Conservation (phyloP, 2,329 filamentous ascomycete genomes). For the Penicillium sp. region DNA sequence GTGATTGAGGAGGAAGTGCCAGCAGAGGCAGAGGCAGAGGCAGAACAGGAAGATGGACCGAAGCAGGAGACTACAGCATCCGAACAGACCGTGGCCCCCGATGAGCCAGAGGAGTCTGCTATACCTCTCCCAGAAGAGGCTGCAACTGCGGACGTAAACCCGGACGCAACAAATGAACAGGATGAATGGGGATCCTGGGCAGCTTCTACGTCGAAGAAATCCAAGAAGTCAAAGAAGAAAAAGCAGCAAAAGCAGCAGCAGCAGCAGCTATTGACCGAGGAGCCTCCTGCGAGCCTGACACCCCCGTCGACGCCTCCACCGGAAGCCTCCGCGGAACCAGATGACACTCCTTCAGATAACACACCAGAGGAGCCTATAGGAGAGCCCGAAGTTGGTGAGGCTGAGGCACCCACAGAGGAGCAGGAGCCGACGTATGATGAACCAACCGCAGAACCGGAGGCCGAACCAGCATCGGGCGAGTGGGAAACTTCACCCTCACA, state of each 20-base stretch:
- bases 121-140: background rate
- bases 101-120: slow-evolving; percentile 5
- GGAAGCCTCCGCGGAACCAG: background rate
- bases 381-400: background rate
- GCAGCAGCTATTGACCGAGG: slow-evolving; percentile 15
- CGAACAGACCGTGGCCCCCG: background rate
- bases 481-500: background rate
- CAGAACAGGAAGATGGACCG: slow-evolving; percentile 2
- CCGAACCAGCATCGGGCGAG: slow-evolving; percentile 1
- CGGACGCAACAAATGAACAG: background rate
- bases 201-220: slow-evolving; percentile 12
- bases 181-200: slow-evolving; percentile 8
- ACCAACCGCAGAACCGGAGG: background rate
- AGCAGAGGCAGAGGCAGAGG: slow-evolving; percentile 1
- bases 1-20: slow-evolving; percentile 3
- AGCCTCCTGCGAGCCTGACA: slow-evolving; percentile 31
- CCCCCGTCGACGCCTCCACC: slow-evolving; percentile 41
- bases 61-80: background rate
- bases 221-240: slow-evolving; percentile 33
- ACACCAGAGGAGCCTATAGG: background rate
- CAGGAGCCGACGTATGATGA: background rate
- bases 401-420: background rate
- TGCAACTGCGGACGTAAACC: background rate
- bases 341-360: too few relatives aligned
- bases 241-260: slow-evolving; percentile 27